Evolutionary conservation across 2,329 filamentous ascomycete species (phyloP), one percentile per base, ranked within the genome.

Genomic region (Metarhizium rileyi): DNA sequence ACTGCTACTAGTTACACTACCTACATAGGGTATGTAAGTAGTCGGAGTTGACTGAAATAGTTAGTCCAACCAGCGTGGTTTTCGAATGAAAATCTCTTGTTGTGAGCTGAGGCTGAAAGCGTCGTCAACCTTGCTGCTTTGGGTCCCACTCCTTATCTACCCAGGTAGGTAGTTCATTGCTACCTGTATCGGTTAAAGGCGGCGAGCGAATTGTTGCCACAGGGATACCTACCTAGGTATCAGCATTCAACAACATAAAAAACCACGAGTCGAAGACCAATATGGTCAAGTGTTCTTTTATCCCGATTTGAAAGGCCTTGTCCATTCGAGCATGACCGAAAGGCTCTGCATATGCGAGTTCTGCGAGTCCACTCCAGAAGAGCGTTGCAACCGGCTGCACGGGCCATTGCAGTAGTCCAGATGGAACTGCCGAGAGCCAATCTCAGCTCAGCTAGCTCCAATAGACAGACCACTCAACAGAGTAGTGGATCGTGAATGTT

Each of bases 401-500:
- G 38, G 20, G 38, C 38, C 38, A 41, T 4, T 25, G 38, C 38
- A 40, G n/a, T 2, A 40, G 20, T 22, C 2, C n/a, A n/a, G n/a
- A 40, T 36, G 36, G 36, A 22, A 40, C 36, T 40, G 36, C 36
- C 36, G 36, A 22, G 36, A 40, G 12, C 36, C 33, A 18, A 36
- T 36, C 33, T 16, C 10, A 20, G n/a, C 33, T 16, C 10, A 20
- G n/a, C 41, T 43, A 43, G 41, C 22, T n/a, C n/a, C n/a, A n/a
- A n/a, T 38, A 12, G 22, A 23, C 41, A 43, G 18, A 43, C 20
- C 41, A 43, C 4, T 4, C 25, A 26, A 7, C 28, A n/a, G n/a
- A n/a, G n/a, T 23, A 25, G 35, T 36, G 48, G 43, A 43, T 46
- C 48, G 48, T 43, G 48, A 46, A 22, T 36, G 33, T 23, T 41